Base-by-base conservation (phyloP, 2,329 filamentous ascomycete genomes). In the Orbilia ellipsospora region DNA sequence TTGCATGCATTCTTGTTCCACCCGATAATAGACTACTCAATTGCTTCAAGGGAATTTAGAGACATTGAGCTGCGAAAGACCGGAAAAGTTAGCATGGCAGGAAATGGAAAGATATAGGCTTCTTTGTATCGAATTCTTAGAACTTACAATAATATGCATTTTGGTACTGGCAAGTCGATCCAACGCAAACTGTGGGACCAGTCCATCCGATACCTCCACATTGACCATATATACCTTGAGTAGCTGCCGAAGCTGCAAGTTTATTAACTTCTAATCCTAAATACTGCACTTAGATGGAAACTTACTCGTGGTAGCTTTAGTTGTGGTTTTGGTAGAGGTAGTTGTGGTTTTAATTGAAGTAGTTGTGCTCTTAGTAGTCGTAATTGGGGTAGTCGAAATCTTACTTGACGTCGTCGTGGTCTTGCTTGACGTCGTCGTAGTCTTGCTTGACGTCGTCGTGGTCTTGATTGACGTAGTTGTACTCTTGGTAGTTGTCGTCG, bases 131-230 rank as follows among this genome's bases (percentile, higher is more conserved):
- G 31, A 10, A 36, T 2, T 36, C 31, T 36, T 36, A 7, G 31
- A 36, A 62, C 69, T 67, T 62, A 68, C 70, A 56, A 18, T 82
- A 82, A 73, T 79, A 82, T 62, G 80, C 68, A 77, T 82, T 83
- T 8, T 77, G 63, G 45, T 70, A 75, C 65, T 79, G 77, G 78
- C 82, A 83, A 8, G 80, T 82, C 8, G 80, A 80, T 2, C 82
- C 81, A 23, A 77, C 57, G 77, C 82, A 82, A 78, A 80, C 81
- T 1, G 77, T 82, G 5, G 82, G 62, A 13, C 82, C 82, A 7
- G 56, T 78, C 79, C 79, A 82, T 16, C 80, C 80, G 40, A 78
- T 62, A 5, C 82, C 82, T 40, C 81, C 82, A 63, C 82, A 83
- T 68, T 82, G 82, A 1, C 79, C 82, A 16, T 61, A 75, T 20